Evolutionary conservation across 1,284 basidiomycete genomes (phyloP).

Genomic region (Pascua sp.): DNA sequence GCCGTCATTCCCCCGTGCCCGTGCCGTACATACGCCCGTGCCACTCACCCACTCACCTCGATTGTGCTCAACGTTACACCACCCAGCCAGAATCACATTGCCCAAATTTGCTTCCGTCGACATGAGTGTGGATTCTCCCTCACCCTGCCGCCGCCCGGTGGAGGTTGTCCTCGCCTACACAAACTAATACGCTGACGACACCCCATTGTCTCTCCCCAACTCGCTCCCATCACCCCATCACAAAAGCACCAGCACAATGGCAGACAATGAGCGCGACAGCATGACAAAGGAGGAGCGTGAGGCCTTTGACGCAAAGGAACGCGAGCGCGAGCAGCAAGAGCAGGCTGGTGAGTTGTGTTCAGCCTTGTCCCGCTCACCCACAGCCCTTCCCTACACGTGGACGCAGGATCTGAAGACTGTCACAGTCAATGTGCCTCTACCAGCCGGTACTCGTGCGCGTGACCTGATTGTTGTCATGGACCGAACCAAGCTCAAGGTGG

Average conservation of each 20-base stretch:
- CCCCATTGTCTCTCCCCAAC: not conserved
- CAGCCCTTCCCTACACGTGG: conserved; percentile 90
- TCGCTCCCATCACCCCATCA: not conserved
- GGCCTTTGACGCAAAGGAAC: conserved; percentile 64
- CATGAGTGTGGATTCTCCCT: not conserved
- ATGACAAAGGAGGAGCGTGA: conserved; percentile 73
- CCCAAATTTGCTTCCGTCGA: conserved; percentile 1
- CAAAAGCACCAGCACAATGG: not conserved
- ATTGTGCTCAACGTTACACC: no score
- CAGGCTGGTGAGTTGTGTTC: conserved; percentile 68
- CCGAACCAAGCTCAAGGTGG: conserved; percentile 69
- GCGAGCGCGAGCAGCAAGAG: conserved; percentile 68
- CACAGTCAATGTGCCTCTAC: conserved; percentile 76
- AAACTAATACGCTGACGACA: not conserved
- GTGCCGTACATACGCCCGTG: no score
- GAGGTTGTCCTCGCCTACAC: not conserved
- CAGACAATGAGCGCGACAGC: conserved; percentile 55
- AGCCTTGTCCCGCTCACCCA: not conserved
- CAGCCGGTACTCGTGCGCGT: conserved; percentile 75
- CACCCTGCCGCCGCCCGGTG: not conserved
- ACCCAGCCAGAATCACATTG: not conserved
- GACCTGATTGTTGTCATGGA: conserved; percentile 73
- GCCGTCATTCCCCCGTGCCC: no score
- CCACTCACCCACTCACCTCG: no score
- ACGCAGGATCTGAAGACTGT: conserved; percentile 84